Evolutionary conservation across 2,329 filamentous ascomycete species (phyloP).

Genomic region (Fusarium oligoseptatum): DNA sequence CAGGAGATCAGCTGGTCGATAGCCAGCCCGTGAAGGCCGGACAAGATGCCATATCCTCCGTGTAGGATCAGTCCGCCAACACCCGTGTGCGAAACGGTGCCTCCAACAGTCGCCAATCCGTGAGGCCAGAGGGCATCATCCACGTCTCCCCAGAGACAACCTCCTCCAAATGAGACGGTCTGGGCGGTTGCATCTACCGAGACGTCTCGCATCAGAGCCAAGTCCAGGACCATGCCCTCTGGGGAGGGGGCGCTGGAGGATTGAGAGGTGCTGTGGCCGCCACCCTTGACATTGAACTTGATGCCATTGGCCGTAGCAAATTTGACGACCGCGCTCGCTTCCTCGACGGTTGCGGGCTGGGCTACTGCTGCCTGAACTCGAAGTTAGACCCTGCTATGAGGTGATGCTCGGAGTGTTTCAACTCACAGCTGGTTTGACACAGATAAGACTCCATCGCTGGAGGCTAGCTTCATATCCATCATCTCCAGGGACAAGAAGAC

Average conservation of each 20-base stretch:
- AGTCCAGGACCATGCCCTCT: slow-evolving; percentile 68
- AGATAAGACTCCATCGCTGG: slow-evolving; percentile 54
- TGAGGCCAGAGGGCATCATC: slow-evolving; percentile 64
- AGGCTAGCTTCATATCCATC: slow-evolving; percentile 53
- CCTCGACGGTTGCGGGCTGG: slow-evolving; percentile 54
- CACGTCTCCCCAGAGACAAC: slow-evolving; percentile 67
- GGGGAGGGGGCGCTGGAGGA: slow-evolving; percentile 57
- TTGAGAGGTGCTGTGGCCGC: slow-evolving; percentile 68
- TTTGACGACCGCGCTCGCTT: slow-evolving; percentile 58
- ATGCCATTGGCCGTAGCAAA: slow-evolving; percentile 60
- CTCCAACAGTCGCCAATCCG: slow-evolving; percentile 70
- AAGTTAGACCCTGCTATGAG: slow-evolving; percentile 2
- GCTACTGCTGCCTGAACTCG: slow-evolving; percentile 58
- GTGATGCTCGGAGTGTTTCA: not conserved
- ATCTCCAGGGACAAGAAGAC: slow-evolving; percentile 50
- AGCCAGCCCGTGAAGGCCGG: slow-evolving; percentile 65
- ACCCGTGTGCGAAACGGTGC: slow-evolving; percentile 73
- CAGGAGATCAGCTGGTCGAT: slow-evolving; percentile 57
- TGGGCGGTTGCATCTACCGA: slow-evolving; percentile 59
- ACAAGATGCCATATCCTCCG: slow-evolving; percentile 71
- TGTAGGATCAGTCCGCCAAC: slow-evolving; percentile 70
- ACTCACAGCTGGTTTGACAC: slow-evolving; percentile 52
- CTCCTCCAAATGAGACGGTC: slow-evolving; percentile 64
- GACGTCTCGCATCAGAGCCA: slow-evolving; percentile 64
- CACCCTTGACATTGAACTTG: slow-evolving; percentile 66